Evolutionary conservation across 805 yeast species (phyloP).

Genomic region (Wickerhamomyces tratensis): DNA sequence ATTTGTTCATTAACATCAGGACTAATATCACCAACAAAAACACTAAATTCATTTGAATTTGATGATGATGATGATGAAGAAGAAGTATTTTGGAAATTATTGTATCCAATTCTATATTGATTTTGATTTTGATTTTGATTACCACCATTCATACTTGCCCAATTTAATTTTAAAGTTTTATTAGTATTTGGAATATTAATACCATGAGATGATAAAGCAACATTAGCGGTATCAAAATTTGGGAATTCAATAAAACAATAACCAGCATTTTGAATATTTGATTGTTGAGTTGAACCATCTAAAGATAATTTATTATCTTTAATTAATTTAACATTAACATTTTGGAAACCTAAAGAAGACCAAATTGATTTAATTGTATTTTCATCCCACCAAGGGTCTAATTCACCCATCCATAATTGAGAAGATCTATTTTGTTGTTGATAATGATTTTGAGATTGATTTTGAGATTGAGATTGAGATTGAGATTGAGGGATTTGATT

Average conservation of each 20-base stretch:
- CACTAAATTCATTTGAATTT: slow-evolving; percentile 38
- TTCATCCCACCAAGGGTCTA: slow-evolving; percentile 82
- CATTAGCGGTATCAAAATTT: slow-evolving; percentile 46
- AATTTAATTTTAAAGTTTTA: slow-evolving; percentile 58
- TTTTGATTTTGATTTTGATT: slow-evolving; percentile 16
- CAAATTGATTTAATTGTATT: slow-evolving; percentile 55
- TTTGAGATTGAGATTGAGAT: neutral
- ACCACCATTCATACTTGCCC: slow-evolving; percentile 54
- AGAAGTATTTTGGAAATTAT: too few species aligned
- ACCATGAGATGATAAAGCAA: slow-evolving; percentile 63
- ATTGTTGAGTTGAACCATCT: too few species aligned
- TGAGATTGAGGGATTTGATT: slow-evolving; percentile 3
- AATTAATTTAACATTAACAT: slow-evolving; percentile 57
- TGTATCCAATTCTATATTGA: neutral
- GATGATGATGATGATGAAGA: too few species aligned
- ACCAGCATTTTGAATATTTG: slow-evolving; percentile 36
- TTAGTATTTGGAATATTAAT: slow-evolving; percentile 53
- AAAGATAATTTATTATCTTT: slow-evolving; percentile 35
- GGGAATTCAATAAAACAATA: slow-evolving; percentile 80
- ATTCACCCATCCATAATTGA: slow-evolving; percentile 81
- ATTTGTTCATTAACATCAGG: slow-evolving; percentile 62
- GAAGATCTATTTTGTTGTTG: slow-evolving; percentile 7
- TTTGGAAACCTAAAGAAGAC: slow-evolving; percentile 55
- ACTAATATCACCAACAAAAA: slow-evolving; percentile 81
- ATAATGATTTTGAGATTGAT: slow-evolving; percentile 4